Conservation (phyloP, 2,329 filamentous ascomycete genomes). For the Phaeosphaeriaceae sp. region DNA sequence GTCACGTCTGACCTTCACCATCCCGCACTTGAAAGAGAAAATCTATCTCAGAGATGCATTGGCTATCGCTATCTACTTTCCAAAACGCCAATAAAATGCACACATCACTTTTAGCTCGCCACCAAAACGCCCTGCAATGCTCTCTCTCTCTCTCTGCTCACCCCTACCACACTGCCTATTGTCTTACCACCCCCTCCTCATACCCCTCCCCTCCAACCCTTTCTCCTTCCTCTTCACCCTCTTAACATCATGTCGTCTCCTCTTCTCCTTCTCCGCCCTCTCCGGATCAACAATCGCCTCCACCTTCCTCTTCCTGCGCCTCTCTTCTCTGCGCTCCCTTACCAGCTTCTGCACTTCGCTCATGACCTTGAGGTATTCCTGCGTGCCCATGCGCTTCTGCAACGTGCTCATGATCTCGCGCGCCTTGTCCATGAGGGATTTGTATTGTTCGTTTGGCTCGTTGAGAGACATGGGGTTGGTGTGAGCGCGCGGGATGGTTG, state of each 20-base stretch:
- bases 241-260: conserved; percentile 69
- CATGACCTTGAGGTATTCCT: conserved; percentile 77
- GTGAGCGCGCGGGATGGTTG: conserved; percentile 71
- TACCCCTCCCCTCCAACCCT: conserved; percentile 73
- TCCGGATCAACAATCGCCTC: conserved; percentile 84
- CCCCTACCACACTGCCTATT: too few species aligned
- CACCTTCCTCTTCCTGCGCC: conserved; percentile 85
- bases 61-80: not conserved
- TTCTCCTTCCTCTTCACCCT: conserved; percentile 71
- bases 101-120: not conserved
- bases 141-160: too few species aligned
- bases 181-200: conserved; percentile 76
- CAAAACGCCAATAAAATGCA: not conserved
- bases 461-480: conserved; percentile 69
- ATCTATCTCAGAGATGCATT: too few species aligned
- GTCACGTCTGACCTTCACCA: too few species aligned
- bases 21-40: too few species aligned
- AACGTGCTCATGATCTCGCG: conserved; percentile 81
- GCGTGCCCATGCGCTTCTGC: conserved; percentile 83
- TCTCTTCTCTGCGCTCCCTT: conserved; percentile 72
- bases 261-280: conserved; percentile 76
- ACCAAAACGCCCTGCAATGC: not conserved
- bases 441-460: conserved; percentile 64
- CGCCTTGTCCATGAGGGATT: conserved; percentile 73
- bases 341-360: conserved; percentile 75